Evolutionary conservation across 345 rosid species (phyloP).

Genomic region (Luvunga scandens): DNA sequence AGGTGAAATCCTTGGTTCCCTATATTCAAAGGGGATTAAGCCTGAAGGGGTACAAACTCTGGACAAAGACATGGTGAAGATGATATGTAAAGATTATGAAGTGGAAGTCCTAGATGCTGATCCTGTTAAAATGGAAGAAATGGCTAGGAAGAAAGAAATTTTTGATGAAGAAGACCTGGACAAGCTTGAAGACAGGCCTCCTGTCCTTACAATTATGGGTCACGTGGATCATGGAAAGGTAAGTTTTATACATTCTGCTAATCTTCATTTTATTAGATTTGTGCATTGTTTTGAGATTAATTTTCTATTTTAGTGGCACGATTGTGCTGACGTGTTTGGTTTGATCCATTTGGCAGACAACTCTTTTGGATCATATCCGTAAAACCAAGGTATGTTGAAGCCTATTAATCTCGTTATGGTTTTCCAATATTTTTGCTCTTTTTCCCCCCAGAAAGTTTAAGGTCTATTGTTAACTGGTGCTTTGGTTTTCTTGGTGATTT

Average conservation of each 20-base stretch:
- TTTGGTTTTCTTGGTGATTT: constrained; percentile 2
- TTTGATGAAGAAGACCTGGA: constrained; percentile 87
- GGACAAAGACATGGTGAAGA: constrained; percentile 91
- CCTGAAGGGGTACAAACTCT: constrained; percentile 96
- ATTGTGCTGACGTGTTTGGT: constrained; percentile 32
- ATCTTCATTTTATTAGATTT: background rate
- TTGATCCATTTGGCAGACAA: constrained; percentile 63
- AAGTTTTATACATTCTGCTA: constrained; percentile 7
- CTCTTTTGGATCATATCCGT: constrained; percentile 88
- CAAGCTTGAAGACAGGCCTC: constrained; percentile 89
- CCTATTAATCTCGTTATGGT: constrained; percentile 15
- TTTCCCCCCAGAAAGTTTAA: background rate
- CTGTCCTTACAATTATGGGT: constrained; percentile 99
- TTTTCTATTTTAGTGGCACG: constrained; percentile 1
- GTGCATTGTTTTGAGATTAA: background rate
- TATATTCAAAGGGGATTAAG: constrained; percentile 85
- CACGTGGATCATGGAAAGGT: constrained; percentile 99
- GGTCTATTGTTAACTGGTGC: background rate
- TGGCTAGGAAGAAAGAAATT: constrained; percentile 84
- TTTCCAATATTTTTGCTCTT: constrained; percentile 2
- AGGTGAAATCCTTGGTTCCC: constrained; percentile 87
- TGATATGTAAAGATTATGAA: constrained; percentile 80
- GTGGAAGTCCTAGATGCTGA: constrained; percentile 87
- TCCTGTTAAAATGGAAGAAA: constrained; percentile 72
- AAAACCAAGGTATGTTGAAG: constrained; percentile 76